These are phyloP conservation scores for Phoma sp. DNA, from an alignment of 2,329 filamentous ascomycete genomes.

Conservation along the genomic window DNA sequence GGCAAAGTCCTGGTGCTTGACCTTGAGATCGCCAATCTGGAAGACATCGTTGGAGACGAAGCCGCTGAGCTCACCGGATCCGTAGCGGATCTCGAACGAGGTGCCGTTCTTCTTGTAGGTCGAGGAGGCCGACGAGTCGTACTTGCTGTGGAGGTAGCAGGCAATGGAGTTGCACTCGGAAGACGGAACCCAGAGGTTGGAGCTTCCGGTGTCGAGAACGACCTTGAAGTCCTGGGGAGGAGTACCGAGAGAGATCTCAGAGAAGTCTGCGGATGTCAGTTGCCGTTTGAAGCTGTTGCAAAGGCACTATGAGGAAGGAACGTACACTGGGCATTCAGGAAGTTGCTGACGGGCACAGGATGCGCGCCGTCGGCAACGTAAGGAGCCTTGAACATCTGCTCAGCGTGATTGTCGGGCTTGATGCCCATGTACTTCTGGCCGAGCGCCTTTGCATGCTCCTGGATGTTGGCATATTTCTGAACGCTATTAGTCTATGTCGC, in stretches of 20 bases:
- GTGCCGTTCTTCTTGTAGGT: conserved; percentile 95
- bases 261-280: conserved; percentile 73
- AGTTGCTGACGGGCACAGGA: conserved; percentile 91
- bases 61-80: conserved; percentile 90
- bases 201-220: conserved; percentile 96
- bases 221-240: conserved; percentile 98
- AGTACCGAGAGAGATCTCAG: conserved; percentile 90
- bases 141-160: conserved; percentile 97
- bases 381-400: conserved; percentile 81
- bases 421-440: conserved; percentile 97
- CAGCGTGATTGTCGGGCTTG: conserved; percentile 71
- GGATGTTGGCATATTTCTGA: conserved; percentile 79
- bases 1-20: conserved; percentile 92
- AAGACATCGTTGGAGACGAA: conserved; percentile 91
- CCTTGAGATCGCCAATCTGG: conserved; percentile 84
- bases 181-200: conserved; percentile 98
- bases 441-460: conserved; percentile 80
- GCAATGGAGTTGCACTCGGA: conserved; percentile 91
- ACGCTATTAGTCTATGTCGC: conserved; percentile 30
- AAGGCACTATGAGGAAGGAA: conserved; percentile 22
- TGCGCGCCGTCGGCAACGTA: conserved; percentile 73
- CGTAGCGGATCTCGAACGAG: conserved; percentile 91
- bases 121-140: conserved; percentile 87
- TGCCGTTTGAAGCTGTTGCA: not conserved
- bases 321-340: conserved; percentile 98